phyloP scores from a whole-genome alignment of 2,329 filamentous ascomycete genomes.

The Botrytis squamosa region DNA sequence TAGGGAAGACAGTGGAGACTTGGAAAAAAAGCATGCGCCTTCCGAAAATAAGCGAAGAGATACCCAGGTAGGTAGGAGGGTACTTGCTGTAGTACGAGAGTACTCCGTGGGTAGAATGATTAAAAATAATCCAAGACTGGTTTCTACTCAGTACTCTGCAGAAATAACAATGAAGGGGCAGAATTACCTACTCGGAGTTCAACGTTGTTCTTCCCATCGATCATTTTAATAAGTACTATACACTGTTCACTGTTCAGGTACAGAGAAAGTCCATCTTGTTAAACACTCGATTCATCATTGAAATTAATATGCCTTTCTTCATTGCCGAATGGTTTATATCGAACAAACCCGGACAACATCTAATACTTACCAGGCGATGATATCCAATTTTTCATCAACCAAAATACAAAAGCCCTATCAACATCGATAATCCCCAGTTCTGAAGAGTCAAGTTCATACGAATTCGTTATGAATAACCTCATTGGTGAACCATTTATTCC shows the following conservation, averaged over 20 bases:
- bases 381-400: neutral
- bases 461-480: neutral
- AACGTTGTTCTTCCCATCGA: neutral
- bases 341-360: neutral
- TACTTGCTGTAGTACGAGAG: too few relatives aligned
- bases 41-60: neutral
- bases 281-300: too few relatives aligned
- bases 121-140: too few relatives aligned
- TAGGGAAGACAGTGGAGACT: neutral
- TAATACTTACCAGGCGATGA: neutral
- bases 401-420: neutral
- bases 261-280: too few relatives aligned
- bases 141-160: too few relatives aligned
- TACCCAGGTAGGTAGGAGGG: neutral
- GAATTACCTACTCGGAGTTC: neutral
- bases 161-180: neutral
- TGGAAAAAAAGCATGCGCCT: neutral
- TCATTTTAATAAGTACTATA: too few relatives aligned
- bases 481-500: neutral
- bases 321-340: neutral
- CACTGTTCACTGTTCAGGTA: too few relatives aligned
- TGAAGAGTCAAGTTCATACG: neutral
- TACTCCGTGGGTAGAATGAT: neutral
- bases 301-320: neutral
- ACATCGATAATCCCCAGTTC: neutral